Evolutionary conservation across 306 rosid species (phyloP).

Genomic region (Notholithocarpus densiflorus): DNA sequence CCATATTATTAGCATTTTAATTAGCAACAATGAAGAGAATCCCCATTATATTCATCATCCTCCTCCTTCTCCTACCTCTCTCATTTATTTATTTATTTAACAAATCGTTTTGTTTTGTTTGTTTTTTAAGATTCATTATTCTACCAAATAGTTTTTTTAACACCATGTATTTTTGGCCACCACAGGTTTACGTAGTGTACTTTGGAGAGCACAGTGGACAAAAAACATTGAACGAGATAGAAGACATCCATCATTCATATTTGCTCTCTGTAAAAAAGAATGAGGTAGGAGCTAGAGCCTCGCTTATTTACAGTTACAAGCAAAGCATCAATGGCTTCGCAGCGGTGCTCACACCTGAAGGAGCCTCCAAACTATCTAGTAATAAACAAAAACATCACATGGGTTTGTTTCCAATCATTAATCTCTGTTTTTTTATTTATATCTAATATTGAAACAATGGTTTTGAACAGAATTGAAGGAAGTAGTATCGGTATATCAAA

Average conservation of each 20-base stretch:
- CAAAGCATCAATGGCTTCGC: conserved; percentile 88
- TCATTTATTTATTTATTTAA: too few relatives aligned
- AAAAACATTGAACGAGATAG: conserved; percentile 43
- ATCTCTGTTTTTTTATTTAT: too few relatives aligned
- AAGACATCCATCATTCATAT: conserved; percentile 57
- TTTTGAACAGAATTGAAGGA: conserved; percentile 51
- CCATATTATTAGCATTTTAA: too few relatives aligned
- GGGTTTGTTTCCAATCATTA: not conserved
- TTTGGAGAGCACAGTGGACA: conserved; percentile 48
- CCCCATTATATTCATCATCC: too few relatives aligned
- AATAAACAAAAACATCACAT: not conserved
- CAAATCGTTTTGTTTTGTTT: too few relatives aligned
- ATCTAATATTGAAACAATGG: not conserved
- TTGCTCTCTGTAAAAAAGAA: conserved; percentile 55
- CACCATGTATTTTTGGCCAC: too few relatives aligned
- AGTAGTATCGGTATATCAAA: conserved; percentile 36
- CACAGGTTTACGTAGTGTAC: conserved; percentile 62
- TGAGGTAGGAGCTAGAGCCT: conserved; percentile 56
- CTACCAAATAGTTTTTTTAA: too few relatives aligned
- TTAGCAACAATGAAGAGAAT: too few relatives aligned
- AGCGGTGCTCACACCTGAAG: conserved; percentile 62
- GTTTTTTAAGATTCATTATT: too few relatives aligned
- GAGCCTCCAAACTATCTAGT: conserved; percentile 71
- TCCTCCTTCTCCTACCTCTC: too few relatives aligned
- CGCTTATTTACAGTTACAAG: conserved; percentile 80